These are phyloP conservation scores for Ogataea methylovora DNA, from an alignment of 805 yeast genomes.

Conservation along the genomic window DNA sequence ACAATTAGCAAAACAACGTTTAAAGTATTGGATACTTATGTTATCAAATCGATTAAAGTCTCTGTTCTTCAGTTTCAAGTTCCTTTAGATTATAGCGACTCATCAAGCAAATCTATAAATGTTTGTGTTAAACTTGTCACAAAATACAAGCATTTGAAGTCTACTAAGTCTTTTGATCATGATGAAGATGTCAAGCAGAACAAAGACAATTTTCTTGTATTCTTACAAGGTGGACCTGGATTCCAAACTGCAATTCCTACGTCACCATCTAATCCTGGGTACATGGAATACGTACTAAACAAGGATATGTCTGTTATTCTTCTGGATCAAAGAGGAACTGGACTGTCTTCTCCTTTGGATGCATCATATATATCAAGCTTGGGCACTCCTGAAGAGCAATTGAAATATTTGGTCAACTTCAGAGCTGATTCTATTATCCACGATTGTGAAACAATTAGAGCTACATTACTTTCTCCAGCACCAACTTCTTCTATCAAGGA, in stretches of 20 bases:
- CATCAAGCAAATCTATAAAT: conserved; percentile 4
- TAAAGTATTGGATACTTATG: conserved; percentile 9
- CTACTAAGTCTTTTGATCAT: conserved; percentile 2
- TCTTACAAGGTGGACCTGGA: conserved; percentile 52
- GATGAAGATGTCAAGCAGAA: conserved; percentile 17
- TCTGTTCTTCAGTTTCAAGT: conserved; percentile 14
- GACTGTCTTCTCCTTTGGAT: conserved; percentile 41
- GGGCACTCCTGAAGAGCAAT: conserved; percentile 20
- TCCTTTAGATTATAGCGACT: conserved; percentile 18
- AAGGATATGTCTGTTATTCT: conserved; percentile 23
- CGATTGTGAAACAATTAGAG: conserved; percentile 42
- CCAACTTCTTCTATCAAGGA: too few species aligned
- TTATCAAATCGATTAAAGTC: conserved; percentile 12
- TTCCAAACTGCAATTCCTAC: conserved; percentile 28
- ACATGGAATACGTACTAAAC: conserved; percentile 8
- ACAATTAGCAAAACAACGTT: too few species aligned
- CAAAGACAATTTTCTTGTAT: conserved; percentile 24
- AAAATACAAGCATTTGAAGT: conserved; percentile 3
- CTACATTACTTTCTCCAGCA: conserved; percentile 23
- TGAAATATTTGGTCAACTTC: conserved; percentile 35
- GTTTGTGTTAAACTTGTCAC: conserved; percentile 16
- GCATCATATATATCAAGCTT: conserved; percentile 11
- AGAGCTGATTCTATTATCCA: conserved; percentile 46
- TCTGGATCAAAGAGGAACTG: conserved; percentile 59
- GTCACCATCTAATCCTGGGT: conserved; percentile 8